Evolutionary conservation across 495 filamentous ascomycete genomes (phyloP), one percentile per base, ranked within the genome.

Genomic region (Darksidea phi): DNA sequence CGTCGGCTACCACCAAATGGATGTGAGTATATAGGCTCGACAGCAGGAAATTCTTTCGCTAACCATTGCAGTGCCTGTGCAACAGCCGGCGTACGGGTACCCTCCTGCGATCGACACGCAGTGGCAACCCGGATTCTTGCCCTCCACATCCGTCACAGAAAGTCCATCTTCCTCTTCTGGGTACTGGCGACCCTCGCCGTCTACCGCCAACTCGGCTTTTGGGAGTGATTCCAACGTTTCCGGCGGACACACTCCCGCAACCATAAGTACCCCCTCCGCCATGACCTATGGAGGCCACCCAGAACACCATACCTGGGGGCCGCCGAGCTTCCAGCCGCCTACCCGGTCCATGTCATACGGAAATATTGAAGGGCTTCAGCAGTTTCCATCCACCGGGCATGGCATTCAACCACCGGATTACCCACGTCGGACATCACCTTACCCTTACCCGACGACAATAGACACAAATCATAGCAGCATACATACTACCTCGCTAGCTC

Each of bases 301-400:
- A 11, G 64, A 67, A 21, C 26, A 20, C 13, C 64, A 59, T 17
- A 52, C 24, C 24, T 67, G 67, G 64, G 54, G 18, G 2, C 59
- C 37, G 24, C 48, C 64, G 13, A 54, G 34, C 18, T 15, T 61
- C 1, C 49, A 54, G 17, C 54, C 51, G 6, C 68, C 63, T 23
- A 60, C 64, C 25, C 49, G 71, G 38, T 73, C 71, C 24, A 68
- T 73, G 66, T 73, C 71, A 1, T 73, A 71, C 46, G 66, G 71
- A 13, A 62, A 73, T 23, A 63, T 70, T n/a, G 71, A 73, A 55
- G 62, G 66, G 20, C 36, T 62, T 11, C 61, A 61, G 6, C 61
- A 66, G 5, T 69, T 58, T 43, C 37, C 57, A 15, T 56, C 25
- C 36, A 36, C 28, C 10, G 48, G 57, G 11, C 56, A 59, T 46